Evolutionary conservation across 345 rosid species (phyloP), one percentile per base, ranked within the genome.

Genomic region (Eucalyptus pauciflora): DNA sequence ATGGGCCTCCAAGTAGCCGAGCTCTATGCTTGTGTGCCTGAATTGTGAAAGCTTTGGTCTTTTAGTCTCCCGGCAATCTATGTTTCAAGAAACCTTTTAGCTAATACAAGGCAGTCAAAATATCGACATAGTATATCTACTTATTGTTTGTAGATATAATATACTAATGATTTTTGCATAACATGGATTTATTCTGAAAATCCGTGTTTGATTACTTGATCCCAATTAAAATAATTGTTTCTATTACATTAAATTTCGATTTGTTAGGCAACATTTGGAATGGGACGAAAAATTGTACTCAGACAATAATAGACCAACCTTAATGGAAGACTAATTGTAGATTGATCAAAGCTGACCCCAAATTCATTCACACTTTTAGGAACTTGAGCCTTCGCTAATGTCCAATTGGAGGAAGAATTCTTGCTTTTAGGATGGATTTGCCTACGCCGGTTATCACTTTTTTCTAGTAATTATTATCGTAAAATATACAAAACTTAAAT

Each of bases 1-100:
- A 37, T 10, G 2, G 6, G 24, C 7, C 7, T 33, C 14, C 1
- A 69, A 33, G 25, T 71, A 1, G 25, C 25, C 4, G 1, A 37
- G 4, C 25, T 17, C 2, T 31, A 31, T 31, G 8, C 0, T 37
- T 37, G 7, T 71, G 7, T 11, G 25, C 1, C 2, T 5, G 7
- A 33, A 10, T 71, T 71, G 11, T 69, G 9, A 71, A 71, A 71
- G 24, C 80, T 33, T 33, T 9, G 15, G 4, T 29, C 71, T 62
- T 62, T 62, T 29, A 29, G 33, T 62, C 71, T 29, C 5, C 1
- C 2, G 33, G 71, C 33, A 62, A 62, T 62, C 33, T 4, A 62
- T 62, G 4, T 60, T 60, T 60, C 31, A 25, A 27, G 7, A 60
- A 60, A 27, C 1, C 7, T 12, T 27, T 29, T 1, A 29, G 33